Percentiles rank a stretch among this genome's conserved stretches.
These are phyloP conservation scores for Pezizomycotina sp. DNA, from an alignment of 2,329 filamentous ascomycete genomes.

Conservation along the genomic window DNA sequence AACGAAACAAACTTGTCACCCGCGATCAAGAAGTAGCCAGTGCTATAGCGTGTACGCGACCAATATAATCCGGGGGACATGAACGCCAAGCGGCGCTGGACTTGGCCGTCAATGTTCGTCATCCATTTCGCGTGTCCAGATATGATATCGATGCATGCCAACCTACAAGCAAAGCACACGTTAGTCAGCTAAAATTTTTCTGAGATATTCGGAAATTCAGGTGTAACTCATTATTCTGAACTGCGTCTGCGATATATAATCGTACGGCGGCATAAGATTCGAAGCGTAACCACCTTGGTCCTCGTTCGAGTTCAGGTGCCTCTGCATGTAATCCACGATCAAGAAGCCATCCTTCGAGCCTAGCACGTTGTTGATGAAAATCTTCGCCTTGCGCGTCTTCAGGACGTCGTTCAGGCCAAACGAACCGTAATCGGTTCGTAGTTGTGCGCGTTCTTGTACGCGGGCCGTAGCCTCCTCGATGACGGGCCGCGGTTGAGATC, in stretches of 20 bases:
- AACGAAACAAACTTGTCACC: too few relatives aligned
- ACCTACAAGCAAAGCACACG: slow-evolving; percentile 5
- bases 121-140: slow-evolving; percentile 17
- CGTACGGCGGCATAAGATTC: too few relatives aligned
- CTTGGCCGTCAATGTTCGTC: slow-evolving; percentile 8
- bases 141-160: slow-evolving; percentile 15
- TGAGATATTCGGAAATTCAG: too few relatives aligned
- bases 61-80: too few relatives aligned
- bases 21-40: too few relatives aligned
- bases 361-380: slow-evolving; percentile 9
- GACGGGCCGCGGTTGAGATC: slow-evolving; percentile 10
- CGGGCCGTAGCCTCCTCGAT: slow-evolving; percentile 8
- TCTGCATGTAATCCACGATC: slow-evolving; percentile 12
- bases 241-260: too few relatives aligned
- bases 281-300: slow-evolving; percentile 1
- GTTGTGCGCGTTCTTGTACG: slow-evolving; percentile 8
- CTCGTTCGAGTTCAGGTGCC: slow-evolving; percentile 1
- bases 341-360: slow-evolving; percentile 10
- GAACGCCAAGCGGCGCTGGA: slow-evolving; percentile 8
- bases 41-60: too few relatives aligned
- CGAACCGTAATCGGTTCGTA: slow-evolving; percentile 14
- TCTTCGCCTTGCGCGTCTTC: slow-evolving; percentile 9
- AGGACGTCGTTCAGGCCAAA: slow-evolving; percentile 11
- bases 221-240: too few relatives aligned
- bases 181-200: too few relatives aligned